Evolutionary conservation across 192 early-diverging fungal species (phyloP).

Genomic region (Podila epigama): DNA sequence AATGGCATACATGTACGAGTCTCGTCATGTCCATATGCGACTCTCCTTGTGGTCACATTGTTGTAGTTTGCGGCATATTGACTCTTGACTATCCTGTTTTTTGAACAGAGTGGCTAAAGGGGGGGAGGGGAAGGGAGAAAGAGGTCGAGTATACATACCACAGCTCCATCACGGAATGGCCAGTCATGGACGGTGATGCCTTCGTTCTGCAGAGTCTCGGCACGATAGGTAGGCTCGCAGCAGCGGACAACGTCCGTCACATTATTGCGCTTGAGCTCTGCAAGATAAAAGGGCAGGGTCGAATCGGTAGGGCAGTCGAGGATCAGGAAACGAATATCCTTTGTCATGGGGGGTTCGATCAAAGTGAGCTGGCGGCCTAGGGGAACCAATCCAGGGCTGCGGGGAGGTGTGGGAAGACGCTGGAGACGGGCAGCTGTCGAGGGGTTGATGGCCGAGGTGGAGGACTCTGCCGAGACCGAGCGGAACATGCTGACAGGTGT

Average conservation of each 20-base stretch:
- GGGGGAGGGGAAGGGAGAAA: background rate
- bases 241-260: constrained; percentile 86
- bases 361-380: constrained; percentile 70
- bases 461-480: constrained; percentile 35
- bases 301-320: constrained; percentile 80
- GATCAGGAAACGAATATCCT: constrained; percentile 83
- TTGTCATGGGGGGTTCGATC: constrained; percentile 63
- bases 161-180: constrained; percentile 91
- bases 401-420: constrained; percentile 45
- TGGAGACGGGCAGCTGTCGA: constrained; percentile 43
- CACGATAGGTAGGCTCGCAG: constrained; percentile 84
- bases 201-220: constrained; percentile 58
- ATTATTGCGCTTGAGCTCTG: constrained; percentile 71
- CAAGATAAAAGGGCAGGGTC: constrained; percentile 37
- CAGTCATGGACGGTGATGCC: constrained; percentile 79
- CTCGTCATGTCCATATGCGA: too few species aligned
- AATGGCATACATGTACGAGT: too few species aligned
- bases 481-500: constrained; percentile 44
- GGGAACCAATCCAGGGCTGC: constrained; percentile 46
- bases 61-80: too few species aligned
- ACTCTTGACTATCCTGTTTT: too few species aligned
- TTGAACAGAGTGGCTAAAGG: too few species aligned
- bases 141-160: constrained; percentile 54
- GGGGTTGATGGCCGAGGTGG: constrained; percentile 31
- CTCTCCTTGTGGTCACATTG: too few species aligned